Base-by-base conservation (phyloP, 371 early-diverging fungal species). In the Mucor mucedo region DNA sequence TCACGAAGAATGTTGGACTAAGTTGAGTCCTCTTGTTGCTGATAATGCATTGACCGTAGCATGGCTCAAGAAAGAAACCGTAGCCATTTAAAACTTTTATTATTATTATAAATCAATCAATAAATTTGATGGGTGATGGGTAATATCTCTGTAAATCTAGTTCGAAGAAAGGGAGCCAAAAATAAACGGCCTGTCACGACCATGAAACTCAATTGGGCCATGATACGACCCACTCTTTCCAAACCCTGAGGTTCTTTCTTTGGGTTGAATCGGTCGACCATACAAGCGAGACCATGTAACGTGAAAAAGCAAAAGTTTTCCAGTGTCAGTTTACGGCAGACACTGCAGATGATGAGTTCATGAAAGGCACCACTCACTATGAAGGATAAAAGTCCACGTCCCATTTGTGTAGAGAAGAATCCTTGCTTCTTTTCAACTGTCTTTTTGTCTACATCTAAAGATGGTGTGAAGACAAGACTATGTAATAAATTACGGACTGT, bases 41-140 rank as follows among this genome's bases (percentile, higher is more conserved):
- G 71, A 84, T 57, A 88, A 84, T 57, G 77, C 83, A 32, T 70
- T 83, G 28, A 93, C 83, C 7, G 79, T 79, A 60, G 83, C 85
- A 56, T 97, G 96, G 96, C 79, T 98, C 39, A 75, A 89, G 76
- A 83, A 86, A 41, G 91, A 92, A 58, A 89, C 92, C 4, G 52
- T 55, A 16, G 73, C 85, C 8, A 70, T 87, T 50, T 79, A 82
- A 76, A 62, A 21, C 2, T 27, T 35, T 13, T 6, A 16, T 21
- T 21, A 21, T 21, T 21, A 21, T 21, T 21, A 21, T 21, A 1
- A 21, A 21, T 21, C 21, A 21, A 21, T 21, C 21, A 21, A 21
- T 21, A 21, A 21, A 21, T 21, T 21, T 21, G 21, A 21, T 52
- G 44, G 38, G 69, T 64, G 4, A 63, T 39, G n/a, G 69, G 60